A percentile compares a stretch with the other conserved stretches of the same genome.
phyloP scores from a whole-genome alignment of 257 asterid genomes.

The Salvia miltiorrhiza region DNA sequence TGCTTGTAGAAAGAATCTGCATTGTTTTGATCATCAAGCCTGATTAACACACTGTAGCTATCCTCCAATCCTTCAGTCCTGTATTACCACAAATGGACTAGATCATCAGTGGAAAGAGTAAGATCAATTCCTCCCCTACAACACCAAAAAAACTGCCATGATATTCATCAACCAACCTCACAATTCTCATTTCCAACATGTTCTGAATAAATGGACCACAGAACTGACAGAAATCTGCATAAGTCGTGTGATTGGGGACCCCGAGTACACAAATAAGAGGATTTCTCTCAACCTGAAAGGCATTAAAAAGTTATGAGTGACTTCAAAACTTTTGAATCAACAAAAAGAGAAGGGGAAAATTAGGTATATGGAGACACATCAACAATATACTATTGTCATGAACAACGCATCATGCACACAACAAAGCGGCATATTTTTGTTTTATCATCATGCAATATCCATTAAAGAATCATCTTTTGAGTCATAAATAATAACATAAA shows the following conservation, averaged over 20 bases:
- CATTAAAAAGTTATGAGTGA: conserved; percentile 4
- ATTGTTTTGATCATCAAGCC: conserved; percentile 68
- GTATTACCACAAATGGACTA: conserved; percentile 19
- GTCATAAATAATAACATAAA: background rate
- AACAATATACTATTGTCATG: background rate
- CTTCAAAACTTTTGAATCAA: background rate
- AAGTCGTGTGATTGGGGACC: conserved; percentile 95
- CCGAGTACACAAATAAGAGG: conserved; percentile 89
- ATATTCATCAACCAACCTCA: conserved; percentile 51
- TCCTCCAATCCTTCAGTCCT: conserved; percentile 89
- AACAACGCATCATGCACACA: conserved; percentile 3
- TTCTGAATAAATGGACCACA: conserved; percentile 86
- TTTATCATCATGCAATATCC: background rate
- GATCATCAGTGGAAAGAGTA: conserved; percentile 20
- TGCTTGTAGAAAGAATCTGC: conserved; percentile 79
- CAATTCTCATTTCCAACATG: conserved; percentile 86
- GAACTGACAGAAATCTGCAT: conserved; percentile 93
- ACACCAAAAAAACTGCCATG: background rate
- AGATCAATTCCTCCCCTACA: too few relatives aligned
- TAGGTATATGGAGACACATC: background rate
- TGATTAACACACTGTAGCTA: conserved; percentile 73
- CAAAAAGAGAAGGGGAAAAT: background rate
- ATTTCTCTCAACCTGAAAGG: conserved; percentile 64
- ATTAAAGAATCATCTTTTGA: background rate
- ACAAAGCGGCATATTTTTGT: background rate